Evolutionary conservation across 345 rosid genomes (phyloP), one percentile per base, ranked within the genome.

Genomic region (Psidium friedrichsthalianum): DNA sequence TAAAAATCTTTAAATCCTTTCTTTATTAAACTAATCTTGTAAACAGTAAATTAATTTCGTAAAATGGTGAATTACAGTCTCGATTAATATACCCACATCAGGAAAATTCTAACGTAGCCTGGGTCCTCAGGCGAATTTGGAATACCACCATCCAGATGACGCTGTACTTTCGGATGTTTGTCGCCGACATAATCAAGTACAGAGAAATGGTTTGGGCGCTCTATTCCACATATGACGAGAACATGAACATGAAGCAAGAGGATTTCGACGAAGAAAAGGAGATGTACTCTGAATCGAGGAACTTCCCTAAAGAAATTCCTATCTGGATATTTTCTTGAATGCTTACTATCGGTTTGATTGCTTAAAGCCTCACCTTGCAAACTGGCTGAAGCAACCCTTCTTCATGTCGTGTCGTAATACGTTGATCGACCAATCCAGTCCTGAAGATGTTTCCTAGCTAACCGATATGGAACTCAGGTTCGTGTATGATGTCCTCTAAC

Each of bases 401-500:
- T 51, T 69, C 10, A 11, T 69, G 8, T 4, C 1, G 10, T 24
- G 4, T 21, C 2, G 11, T 1, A n/a, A 32, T 27, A 49, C 5
- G 82, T 51, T 61, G 74, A 36, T 84, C 2, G 61, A 84, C 1
- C 2, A 36, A 0, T 54, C 7, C 44, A 21, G 36, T 5, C 29
- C 86, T 29, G 2, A 57, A 16, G 22, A n/a, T 2, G 88, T 82
- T 13, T 84, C 84, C 54, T 82, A 44, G 25, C 32, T 36, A 8
- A 74, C 86, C 2, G 88, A 69, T 29, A 49, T 87, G 18, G 86
- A 87, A 81, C 74, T 87, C 2, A 85, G 86, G 3, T 85, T 84
- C 52, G 42, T 87, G 85, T 85, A 84, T 51, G 88, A 87, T 44
- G 64, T 29, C 36, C 88, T 87, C 27, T 87, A 82, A 87, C 85